Percentiles rank a stretch among this genome's conserved stretches.
Evolutionary conservation across 2,329 filamentous ascomycete species (phyloP).

Genomic region (Chaetomiaceae sp.): DNA sequence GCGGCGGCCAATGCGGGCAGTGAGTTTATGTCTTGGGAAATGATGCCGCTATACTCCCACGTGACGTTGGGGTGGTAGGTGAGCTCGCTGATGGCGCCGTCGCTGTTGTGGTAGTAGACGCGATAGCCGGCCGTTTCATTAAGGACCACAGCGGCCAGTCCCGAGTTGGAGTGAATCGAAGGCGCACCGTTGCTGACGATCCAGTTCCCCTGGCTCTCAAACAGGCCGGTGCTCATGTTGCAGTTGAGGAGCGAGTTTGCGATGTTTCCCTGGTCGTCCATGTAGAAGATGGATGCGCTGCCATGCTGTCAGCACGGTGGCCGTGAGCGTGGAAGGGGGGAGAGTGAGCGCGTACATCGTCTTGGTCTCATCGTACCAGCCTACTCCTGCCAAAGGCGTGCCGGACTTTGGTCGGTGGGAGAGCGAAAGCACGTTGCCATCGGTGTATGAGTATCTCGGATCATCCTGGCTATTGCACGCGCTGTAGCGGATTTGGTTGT

Average conservation of each 20-base stretch:
- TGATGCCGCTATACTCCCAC: constrained; percentile 32
- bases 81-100: constrained; percentile 31
- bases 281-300: constrained; percentile 37
- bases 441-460: constrained; percentile 34
- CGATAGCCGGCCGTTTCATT: constrained; percentile 34
- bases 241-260: constrained; percentile 34
- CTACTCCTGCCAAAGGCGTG: constrained; percentile 34
- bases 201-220: constrained; percentile 30
- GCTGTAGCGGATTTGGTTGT: constrained; percentile 35
- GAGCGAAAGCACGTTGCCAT: constrained; percentile 29
- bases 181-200: constrained; percentile 29
- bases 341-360: constrained; percentile 31
- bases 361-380: constrained; percentile 31
- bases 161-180: constrained; percentile 29
- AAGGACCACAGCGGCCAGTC: constrained; percentile 33
- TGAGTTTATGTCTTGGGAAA: constrained; percentile 31
- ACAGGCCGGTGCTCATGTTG: constrained; percentile 34
- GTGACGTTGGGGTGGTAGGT: constrained; percentile 28
- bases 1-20: constrained; percentile 30
- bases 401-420: constrained; percentile 30
- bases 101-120: constrained; percentile 36
- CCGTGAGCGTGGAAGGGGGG: not conserved
- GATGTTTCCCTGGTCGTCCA: constrained; percentile 29
- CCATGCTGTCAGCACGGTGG: not conserved
- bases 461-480: constrained; percentile 32